Percentiles rank a stretch among this genome's conserved stretches.
Conservation (phyloP, 2,329 filamentous ascomycete species). For the Aspergillus sp. region DNA sequence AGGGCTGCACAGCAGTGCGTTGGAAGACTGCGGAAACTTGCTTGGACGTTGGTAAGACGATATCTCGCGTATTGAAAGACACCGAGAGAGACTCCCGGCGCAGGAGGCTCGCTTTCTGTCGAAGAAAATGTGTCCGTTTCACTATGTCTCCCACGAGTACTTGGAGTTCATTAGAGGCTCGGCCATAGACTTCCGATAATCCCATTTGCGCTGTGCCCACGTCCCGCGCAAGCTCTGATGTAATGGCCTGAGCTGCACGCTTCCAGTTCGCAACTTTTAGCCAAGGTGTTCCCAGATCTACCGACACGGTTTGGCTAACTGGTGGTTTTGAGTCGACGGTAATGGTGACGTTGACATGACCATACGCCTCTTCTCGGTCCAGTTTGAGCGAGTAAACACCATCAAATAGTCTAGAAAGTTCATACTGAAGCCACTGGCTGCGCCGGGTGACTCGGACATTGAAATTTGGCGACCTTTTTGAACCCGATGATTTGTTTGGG, state of each 20-base stretch:
- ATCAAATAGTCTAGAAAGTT: conserved; percentile 53
- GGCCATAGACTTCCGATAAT: conserved; percentile 38
- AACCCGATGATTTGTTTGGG: conserved; percentile 42
- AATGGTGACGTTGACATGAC: conserved; percentile 51
- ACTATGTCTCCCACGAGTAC: conserved; percentile 39
- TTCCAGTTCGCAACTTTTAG: conserved; percentile 50
- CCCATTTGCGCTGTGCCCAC: conserved; percentile 38
- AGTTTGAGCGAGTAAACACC: conserved; percentile 55
- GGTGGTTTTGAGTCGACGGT: conserved; percentile 36
- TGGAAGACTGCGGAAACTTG: conserved; percentile 34
- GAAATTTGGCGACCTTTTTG: conserved; percentile 49
- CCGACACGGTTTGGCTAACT: conserved; percentile 35
- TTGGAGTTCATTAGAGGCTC: conserved; percentile 40
- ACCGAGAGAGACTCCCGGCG: conserved; percentile 25
- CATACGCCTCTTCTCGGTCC: conserved; percentile 50
- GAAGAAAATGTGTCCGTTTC: conserved; percentile 34
- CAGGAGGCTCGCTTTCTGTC: conserved; percentile 28
- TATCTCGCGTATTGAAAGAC: conserved; percentile 22
- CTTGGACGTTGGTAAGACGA: conserved; percentile 33
- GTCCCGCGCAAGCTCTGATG: conserved; percentile 38
- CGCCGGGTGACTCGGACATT: conserved; percentile 49
- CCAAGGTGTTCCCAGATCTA: conserved; percentile 49
- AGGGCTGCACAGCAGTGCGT: conserved; percentile 31
- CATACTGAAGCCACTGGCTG: conserved; percentile 43
- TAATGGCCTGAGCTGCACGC: conserved; percentile 36